These are phyloP conservation scores for Diplodia intermedia DNA, from an alignment of 2,329 filamentous ascomycete species.

Conservation along the genomic window DNA sequence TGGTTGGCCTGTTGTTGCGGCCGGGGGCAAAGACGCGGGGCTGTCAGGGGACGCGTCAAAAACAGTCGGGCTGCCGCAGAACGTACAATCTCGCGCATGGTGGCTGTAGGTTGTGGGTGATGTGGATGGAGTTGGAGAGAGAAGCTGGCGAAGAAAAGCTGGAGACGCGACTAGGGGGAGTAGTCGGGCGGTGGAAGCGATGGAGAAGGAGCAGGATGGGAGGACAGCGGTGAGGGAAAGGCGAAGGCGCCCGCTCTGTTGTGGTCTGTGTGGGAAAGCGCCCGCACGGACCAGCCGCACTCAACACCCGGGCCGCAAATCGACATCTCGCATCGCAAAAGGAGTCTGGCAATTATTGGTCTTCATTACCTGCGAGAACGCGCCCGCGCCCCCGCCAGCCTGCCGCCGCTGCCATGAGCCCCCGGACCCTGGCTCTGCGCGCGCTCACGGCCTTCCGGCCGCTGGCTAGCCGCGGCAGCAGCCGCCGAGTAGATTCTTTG, in stretches of 20 bases:
- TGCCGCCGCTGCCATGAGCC: constrained; percentile 9
- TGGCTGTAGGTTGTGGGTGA: constrained; percentile 44
- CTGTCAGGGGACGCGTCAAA: constrained; percentile 48
- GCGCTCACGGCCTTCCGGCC: constrained; percentile 9
- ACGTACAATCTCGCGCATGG: constrained; percentile 75
- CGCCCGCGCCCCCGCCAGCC: neutral
- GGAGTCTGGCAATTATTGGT: constrained; percentile 16
- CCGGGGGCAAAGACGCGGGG: constrained; percentile 50
- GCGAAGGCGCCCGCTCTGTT: constrained; percentile 25
- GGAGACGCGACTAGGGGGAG: constrained; percentile 17
- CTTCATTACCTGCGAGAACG: neutral
- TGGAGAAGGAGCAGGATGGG: constrained; percentile 27
- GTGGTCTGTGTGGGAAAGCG: constrained; percentile 28
- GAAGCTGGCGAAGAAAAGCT: constrained; percentile 6
- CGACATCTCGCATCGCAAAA: constrained; percentile 22
- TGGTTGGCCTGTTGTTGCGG: constrained; percentile 45
- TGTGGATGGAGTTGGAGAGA: constrained; percentile 15
- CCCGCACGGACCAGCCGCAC: constrained; percentile 4
- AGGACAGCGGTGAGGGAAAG: constrained; percentile 29
- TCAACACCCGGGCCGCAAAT: constrained; percentile 28
- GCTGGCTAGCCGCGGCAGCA: constrained; percentile 1
- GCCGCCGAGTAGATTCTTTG: constrained; percentile 15
- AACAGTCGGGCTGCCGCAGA: constrained; percentile 49
- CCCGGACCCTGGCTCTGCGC: constrained; percentile 7
- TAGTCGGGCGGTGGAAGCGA: constrained; percentile 23